Evolutionary conservation across 2,329 filamentous ascomycete genomes (phyloP), one percentile per base, ranked within the genome.

Genomic region (Passalora sequoiae): DNA sequence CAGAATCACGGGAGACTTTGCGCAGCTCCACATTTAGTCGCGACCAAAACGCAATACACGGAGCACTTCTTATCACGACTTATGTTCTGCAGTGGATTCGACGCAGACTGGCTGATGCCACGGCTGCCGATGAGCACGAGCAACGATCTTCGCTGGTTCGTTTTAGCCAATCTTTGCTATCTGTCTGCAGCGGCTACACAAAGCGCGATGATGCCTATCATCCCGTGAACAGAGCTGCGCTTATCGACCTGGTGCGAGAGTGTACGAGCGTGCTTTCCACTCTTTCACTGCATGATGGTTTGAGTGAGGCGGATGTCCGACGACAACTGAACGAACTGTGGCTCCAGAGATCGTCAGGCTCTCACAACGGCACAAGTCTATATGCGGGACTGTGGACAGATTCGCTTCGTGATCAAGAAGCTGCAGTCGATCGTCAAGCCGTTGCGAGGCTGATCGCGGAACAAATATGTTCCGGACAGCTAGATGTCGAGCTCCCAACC

Each of bases 21-120:
- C 31, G 3, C 35, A 54, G 7, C 41, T 56, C 4, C 29, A n/a
- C n/a, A n/a, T n/a, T n/a, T n/a, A n/a, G n/a, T n/a, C n/a, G n/a
- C 3, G 28, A 16, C 4, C 28, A 61, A 22, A 67, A 67, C 36
- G 47, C 45, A 6, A 21, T 58, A 7, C 65, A 67, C 48, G 65
- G 65, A 4, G 27, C 46, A n/a, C 41, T 67, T 8, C 54, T 66
- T 4, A 54, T 47, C 19, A 50, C 50, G 4, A 58, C 50, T 25
- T 59, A 66, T 40, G 16, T 55, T 12, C 32, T 54, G 12, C 29
- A 19, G 20, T 49, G 28, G 31, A 35, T 46, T 19, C 40, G 31
- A 35, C 42, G 28, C 25, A 19, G 20, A 12, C 16, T 12, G 4
- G 10, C n/a, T 12, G 4, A 12, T 31, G n/a, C 4, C 28, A n/a